Percentiles rank a stretch among this genome's conserved stretches.
These are phyloP conservation scores for Backusella parvicylindrica DNA, from an alignment of 192 early-diverging fungal species.

Conservation along the genomic window DNA sequence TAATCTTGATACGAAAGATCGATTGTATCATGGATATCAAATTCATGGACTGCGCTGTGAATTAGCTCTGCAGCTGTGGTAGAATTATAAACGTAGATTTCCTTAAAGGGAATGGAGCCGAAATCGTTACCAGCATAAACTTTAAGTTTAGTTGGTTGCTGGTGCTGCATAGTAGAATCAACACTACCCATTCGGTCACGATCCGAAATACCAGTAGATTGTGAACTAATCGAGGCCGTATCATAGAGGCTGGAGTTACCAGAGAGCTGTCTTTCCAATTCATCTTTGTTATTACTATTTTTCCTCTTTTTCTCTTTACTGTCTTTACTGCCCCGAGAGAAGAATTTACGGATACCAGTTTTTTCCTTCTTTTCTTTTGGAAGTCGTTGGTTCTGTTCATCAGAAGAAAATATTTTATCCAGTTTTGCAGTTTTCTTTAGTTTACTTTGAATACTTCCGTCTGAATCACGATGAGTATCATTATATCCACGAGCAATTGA, in stretches of 20 bases:
- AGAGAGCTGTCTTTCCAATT: not conserved
- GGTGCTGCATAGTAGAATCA: constrained; percentile 3
- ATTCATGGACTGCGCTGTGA: constrained; percentile 40
- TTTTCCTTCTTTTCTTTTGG: constrained; percentile 24
- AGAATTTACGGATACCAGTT: constrained; percentile 26
- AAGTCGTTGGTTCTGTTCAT: not conserved
- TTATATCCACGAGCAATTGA: constrained; percentile 37
- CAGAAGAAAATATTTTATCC: constrained; percentile 15
- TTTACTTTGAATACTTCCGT: not conserved
- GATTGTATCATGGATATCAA: constrained; percentile 25
- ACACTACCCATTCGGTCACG: constrained; percentile 17
- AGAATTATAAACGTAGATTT: constrained; percentile 29
- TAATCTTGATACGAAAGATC: constrained; percentile 30
- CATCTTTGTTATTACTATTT: constrained; percentile 10
- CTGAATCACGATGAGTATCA: not conserved
- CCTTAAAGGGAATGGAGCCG: constrained; percentile 22
- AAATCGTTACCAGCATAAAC: constrained; percentile 43
- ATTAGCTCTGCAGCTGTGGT: constrained; percentile 45
- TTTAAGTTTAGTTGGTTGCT: constrained; percentile 21
- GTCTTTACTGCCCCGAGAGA: constrained; percentile 22
- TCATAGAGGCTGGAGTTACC: not conserved
- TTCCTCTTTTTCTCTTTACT: constrained; percentile 22
- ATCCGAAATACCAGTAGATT: constrained; percentile 24
- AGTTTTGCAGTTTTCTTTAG: constrained; percentile 16
- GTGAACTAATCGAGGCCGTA: constrained; percentile 29